These are phyloP conservation scores for Tuber borchii DNA, from an alignment of 495 filamentous ascomycete species.

Conservation along the genomic window DNA sequence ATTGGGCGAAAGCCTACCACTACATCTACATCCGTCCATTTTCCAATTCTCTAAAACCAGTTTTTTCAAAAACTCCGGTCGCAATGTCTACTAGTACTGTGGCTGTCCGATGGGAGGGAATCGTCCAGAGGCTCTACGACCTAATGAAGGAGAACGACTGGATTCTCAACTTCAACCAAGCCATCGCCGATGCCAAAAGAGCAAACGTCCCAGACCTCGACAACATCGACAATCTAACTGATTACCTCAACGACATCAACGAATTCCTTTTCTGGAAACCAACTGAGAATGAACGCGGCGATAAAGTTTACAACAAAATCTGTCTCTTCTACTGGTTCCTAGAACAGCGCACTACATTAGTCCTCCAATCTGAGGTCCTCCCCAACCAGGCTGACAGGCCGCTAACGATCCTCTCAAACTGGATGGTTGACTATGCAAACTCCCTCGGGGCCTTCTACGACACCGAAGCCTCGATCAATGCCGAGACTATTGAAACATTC, in stretches of 20 bases:
- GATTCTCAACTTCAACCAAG: conserved; percentile 23
- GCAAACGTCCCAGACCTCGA: conserved; percentile 24
- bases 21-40: neutral
- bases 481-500: conserved; percentile 37
- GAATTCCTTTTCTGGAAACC: conserved; percentile 41
- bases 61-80: neutral
- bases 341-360: conserved; percentile 28
- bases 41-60: neutral
- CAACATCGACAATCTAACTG: conserved; percentile 20
- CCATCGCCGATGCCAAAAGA: conserved; percentile 22
- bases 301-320: conserved; percentile 37
- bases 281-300: conserved; percentile 30
- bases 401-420: conserved; percentile 39
- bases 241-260: conserved; percentile 33
- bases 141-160: conserved; percentile 23
- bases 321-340: conserved; percentile 43
- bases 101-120: no score
- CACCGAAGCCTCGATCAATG: conserved; percentile 34
- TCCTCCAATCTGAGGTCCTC: conserved; percentile 29
- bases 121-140: conserved; percentile 15
- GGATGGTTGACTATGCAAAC: conserved; percentile 42
- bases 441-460: conserved; percentile 42
- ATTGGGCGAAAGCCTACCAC: neutral
- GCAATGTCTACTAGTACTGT: no score
- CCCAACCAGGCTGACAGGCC: conserved; percentile 25